phyloP scores from a whole-genome alignment of 208 protist species.

The Crithidia fasciculata region DNA sequence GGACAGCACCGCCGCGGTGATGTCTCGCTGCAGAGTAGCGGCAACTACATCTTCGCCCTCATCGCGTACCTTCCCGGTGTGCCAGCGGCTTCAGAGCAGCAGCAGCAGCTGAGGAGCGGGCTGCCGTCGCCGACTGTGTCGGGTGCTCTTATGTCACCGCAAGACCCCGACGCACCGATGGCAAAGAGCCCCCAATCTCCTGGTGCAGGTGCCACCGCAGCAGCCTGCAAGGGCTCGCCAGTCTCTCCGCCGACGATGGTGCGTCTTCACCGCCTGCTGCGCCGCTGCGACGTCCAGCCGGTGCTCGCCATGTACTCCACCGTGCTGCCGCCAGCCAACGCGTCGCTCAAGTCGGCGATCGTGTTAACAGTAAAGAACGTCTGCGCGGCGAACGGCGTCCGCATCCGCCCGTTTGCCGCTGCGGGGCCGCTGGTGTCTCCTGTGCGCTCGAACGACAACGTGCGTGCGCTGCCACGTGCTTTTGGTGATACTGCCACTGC shows the following conservation, averaged over 20 bases:
- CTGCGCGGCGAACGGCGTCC: slow-evolving; percentile 2
- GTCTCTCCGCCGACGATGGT: slow-evolving; percentile 22
- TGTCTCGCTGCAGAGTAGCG: slow-evolving; percentile 39
- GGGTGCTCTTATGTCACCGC: not conserved
- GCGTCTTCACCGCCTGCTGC: slow-evolving; percentile 77
- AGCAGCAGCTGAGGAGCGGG: slow-evolving; percentile 3
- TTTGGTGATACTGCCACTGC: not conserved
- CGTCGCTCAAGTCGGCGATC: slow-evolving; percentile 43
- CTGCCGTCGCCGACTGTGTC: not conserved
- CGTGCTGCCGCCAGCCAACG: slow-evolving; percentile 65
- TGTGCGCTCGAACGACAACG: not conserved
- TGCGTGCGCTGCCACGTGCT: slow-evolving; percentile 6
- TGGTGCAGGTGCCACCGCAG: not conserved
- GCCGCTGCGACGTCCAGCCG: slow-evolving; percentile 69
- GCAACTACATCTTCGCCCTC: slow-evolving; percentile 67
- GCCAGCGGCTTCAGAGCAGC: not conserved
- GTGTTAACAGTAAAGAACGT: slow-evolving; percentile 71
- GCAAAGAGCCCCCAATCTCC: not conserved
- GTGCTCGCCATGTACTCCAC: slow-evolving; percentile 65
- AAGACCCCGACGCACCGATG: not conserved
- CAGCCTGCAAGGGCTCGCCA: not conserved
- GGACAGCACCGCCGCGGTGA: slow-evolving; percentile 65
- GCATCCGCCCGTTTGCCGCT: not conserved
- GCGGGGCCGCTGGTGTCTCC: not conserved
- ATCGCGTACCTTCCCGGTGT: slow-evolving; percentile 52